Percentiles rank a stretch among this genome's conserved stretches.
Conservation (phyloP, 305 asterid species). For the Solanum hybrid region DNA sequence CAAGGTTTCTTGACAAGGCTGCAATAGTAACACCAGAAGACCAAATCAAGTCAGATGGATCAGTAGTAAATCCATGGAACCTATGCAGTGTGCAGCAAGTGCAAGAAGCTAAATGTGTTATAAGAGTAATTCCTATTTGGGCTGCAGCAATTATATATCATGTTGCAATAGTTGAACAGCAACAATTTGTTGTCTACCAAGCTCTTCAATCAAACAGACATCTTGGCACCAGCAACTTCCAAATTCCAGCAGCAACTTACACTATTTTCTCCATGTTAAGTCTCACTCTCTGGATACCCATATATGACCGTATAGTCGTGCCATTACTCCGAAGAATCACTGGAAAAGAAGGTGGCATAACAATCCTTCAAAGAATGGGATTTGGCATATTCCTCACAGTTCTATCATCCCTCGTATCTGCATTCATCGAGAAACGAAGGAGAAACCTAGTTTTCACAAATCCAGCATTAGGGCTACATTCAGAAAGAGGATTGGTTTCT, state of each 20-base stretch:
- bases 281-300: conserved; percentile 42
- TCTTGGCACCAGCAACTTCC: conserved; percentile 24
- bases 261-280: conserved; percentile 41
- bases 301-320: conserved; percentile 47
- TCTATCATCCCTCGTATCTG: conserved; percentile 23
- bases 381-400: conserved; percentile 33
- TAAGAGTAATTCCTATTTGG: conserved; percentile 43
- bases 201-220: conserved; percentile 49
- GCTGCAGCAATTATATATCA: conserved; percentile 41
- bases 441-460: conserved; percentile 7
- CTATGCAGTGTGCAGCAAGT: conserved; percentile 52
- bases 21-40: conserved; percentile 33
- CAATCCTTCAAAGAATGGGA: conserved; percentile 52
- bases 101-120: conserved; percentile 45
- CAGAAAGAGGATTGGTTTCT: conserved; percentile 25
- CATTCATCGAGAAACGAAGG: conserved; percentile 29
- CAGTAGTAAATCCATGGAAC: conserved; percentile 31
- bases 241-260: conserved; percentile 53
- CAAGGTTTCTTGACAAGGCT: conserved; percentile 41
- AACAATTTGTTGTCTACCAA: conserved; percentile 51
- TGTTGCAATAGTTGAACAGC: conserved; percentile 28
- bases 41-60: conserved; percentile 34
- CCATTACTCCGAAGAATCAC: conserved; percentile 38
- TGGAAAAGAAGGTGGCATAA: conserved; percentile 37
- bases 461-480: conserved; percentile 9